Evolutionary conservation across 2,329 filamentous ascomycete species (phyloP).

Genomic region (Anthostomella pinea): DNA sequence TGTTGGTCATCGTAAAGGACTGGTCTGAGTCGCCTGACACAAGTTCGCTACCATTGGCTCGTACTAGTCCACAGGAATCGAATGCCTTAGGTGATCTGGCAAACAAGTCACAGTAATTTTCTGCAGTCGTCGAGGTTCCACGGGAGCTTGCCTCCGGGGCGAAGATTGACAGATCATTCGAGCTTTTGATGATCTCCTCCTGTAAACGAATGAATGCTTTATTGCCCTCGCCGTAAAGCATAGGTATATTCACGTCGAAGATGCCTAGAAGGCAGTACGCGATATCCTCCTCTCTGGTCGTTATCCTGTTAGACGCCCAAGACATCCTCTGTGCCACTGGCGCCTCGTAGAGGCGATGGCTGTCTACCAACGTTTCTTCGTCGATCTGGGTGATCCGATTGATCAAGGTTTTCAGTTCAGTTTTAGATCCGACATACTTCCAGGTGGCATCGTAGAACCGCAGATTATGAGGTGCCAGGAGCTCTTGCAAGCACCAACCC

Average conservation of each 20-base stretch:
- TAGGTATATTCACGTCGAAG: slow-evolving; percentile 3
- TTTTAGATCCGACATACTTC: background rate
- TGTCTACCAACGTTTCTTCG: background rate
- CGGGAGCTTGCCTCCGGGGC: too few species aligned
- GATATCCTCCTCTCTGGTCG: slow-evolving; percentile 1
- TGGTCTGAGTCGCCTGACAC: too few species aligned
- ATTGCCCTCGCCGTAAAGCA: slow-evolving; percentile 3
- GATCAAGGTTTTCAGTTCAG: background rate
- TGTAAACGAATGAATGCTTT: slow-evolving; percentile 2
- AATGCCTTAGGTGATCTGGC: too few species aligned
- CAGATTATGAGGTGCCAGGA: background rate
- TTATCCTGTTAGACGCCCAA: background rate
- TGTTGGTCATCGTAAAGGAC: too few species aligned
- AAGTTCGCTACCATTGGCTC: too few species aligned
- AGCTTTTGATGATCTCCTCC: slow-evolving; percentile 3
- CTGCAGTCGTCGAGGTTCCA: too few species aligned
- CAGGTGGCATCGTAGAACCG: background rate
- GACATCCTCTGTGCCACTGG: background rate
- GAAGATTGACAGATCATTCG: background rate
- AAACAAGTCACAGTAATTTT: too few species aligned
- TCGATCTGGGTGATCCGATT: background rate
- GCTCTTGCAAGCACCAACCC: slow-evolving; percentile 2
- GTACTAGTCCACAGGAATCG: too few species aligned
- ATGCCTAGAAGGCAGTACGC: slow-evolving; percentile 4
- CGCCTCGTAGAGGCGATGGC: background rate